Base-by-base conservation (phyloP, 1,284 basidiomycete species). In the Ustilago cynodontis region DNA sequence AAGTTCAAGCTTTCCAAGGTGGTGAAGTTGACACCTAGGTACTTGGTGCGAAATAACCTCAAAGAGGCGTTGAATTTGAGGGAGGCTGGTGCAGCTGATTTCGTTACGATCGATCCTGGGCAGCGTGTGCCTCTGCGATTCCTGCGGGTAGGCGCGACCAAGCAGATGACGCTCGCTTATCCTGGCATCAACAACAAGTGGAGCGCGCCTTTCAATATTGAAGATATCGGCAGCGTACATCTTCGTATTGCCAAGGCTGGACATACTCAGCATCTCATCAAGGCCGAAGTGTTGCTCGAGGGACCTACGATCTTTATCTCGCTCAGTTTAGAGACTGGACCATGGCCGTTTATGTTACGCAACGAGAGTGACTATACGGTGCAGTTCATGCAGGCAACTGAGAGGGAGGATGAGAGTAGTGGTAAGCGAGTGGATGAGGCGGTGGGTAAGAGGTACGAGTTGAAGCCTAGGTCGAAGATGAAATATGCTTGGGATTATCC, bases 401-500 rank as follows among this genome's bases (percentile, higher is more conserved):
- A 73, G 54, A 55, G 75, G 11, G 29, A 56, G 41, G 75, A 73
- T 28, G 70, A 73, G n/a, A 50, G 64, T 22, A 49, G 71, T 65
- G 72, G 68, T 20, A 65, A 56, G 28, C 47, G 43, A 16, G 56
- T 76, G 39, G 78, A 80, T 67, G 75, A 70, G 62, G 57, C 58
- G 58, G 71, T 81, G 6, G 84, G 71, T 22, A 85, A 86, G 73
- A 71, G 78, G 13, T 87, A 94, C 86, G 88, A 88, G 54, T 86
- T 94, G 11, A 85, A 87, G n/a, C 89, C 91, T 10, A 90, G 89
- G 54, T 88, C 89, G 9, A 89, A 88, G 47, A 86, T 90, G 60
- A 88, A 89, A 58, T 99, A 98, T 84, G 93, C 95, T 7, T 99
- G 97, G 97, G 97, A 99, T 85, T 91, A 90, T 75, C 97, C 97